Evolutionary conservation across 805 yeast species (phyloP).

Genomic region (Pichia rugopelliculosa): DNA sequence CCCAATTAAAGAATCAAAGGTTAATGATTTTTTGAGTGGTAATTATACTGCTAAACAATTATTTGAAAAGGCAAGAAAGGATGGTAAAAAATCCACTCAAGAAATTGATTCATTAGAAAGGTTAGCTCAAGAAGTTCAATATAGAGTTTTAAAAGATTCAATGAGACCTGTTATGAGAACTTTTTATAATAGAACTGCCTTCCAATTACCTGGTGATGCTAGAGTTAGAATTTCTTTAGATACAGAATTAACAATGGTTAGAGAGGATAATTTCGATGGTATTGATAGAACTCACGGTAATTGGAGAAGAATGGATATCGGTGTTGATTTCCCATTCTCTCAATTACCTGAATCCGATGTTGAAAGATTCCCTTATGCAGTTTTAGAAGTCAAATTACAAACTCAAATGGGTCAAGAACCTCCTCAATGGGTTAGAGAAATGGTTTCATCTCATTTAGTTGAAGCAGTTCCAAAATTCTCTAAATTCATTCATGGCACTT

Average conservation of each 20-base stretch:
- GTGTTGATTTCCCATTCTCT: constrained; percentile 90
- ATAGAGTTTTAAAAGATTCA: constrained; percentile 74
- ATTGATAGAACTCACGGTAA: constrained; percentile 80
- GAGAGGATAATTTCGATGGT: constrained; percentile 97
- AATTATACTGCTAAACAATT: constrained; percentile 81
- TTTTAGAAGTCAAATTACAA: constrained; percentile 92
- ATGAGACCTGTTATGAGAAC: constrained; percentile 93
- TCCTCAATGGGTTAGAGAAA: constrained; percentile 93
- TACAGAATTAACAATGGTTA: constrained; percentile 93
- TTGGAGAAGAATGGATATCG: constrained; percentile 99
- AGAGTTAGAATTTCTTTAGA: constrained; percentile 97
- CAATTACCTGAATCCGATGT: constrained; percentile 81
- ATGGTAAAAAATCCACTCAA: constrained; percentile 77
- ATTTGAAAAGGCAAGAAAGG: constrained; percentile 87
- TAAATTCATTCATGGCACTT: constrained; percentile 94
- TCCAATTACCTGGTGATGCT: constrained; percentile 98
- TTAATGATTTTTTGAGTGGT: constrained; percentile 79
- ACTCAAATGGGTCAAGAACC: constrained; percentile 99
- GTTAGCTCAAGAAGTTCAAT: constrained; percentile 88
- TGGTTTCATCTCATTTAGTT: constrained; percentile 85
- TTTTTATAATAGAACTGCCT: constrained; percentile 96
- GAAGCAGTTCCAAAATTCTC: constrained; percentile 98
- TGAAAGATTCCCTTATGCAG: constrained; percentile 95
- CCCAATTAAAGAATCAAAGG: constrained; percentile 82
- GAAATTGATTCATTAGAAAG: constrained; percentile 92